Base-by-base conservation (phyloP, 768 basidiomycete species). In the Hydnum rufescens region DNA sequence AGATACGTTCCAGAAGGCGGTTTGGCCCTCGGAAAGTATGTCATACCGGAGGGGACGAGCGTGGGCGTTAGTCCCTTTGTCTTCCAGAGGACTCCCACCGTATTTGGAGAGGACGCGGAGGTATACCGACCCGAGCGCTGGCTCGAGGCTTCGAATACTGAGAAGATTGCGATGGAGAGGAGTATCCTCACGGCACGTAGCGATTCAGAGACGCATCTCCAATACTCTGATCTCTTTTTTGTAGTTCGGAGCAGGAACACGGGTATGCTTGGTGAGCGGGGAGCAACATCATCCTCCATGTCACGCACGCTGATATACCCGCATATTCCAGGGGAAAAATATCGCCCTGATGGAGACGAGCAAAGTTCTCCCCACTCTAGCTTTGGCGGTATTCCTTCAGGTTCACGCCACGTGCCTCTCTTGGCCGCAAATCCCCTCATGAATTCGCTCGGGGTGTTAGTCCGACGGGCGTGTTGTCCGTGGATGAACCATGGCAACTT, bases 21-120 rank as follows among this genome's bases (percentile, higher is more conserved):
- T 8, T 25, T 47, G 13, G 44, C 44, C 44, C 8, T 13, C 44
- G 26, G 44, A 13, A 22, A 13, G 36, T 13, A 39, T 39, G 36
- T n/a, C 36, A 13, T 39, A 13, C 36, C 36, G 13, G 36, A 39
- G 22, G 44, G 44, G 16, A 47, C 1, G 16, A 26, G 26, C 8
- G 25, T 47, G 26, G 44, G 44, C 8, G 44, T 25, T 13, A 13
- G 13, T 8, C 44, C 44, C 8, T 47, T 13, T 8, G 25, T 26
- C 8, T 47, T 47, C 25, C 44, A 47, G 8, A 13, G 44, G 8
- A 8, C 44, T 13, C 13, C 13, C 13, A n/a, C 8, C 26, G 26
- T 47, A 26, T 47, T 47, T 47, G 44, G 44, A 13, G 44, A 47
- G 44, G 44, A 47, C 1, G 44, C 44, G 8, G 44, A 47, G 44